Evolutionary conservation across 2,329 filamentous ascomycete genomes (phyloP).

Genomic region (Moelleriella libera): DNA sequence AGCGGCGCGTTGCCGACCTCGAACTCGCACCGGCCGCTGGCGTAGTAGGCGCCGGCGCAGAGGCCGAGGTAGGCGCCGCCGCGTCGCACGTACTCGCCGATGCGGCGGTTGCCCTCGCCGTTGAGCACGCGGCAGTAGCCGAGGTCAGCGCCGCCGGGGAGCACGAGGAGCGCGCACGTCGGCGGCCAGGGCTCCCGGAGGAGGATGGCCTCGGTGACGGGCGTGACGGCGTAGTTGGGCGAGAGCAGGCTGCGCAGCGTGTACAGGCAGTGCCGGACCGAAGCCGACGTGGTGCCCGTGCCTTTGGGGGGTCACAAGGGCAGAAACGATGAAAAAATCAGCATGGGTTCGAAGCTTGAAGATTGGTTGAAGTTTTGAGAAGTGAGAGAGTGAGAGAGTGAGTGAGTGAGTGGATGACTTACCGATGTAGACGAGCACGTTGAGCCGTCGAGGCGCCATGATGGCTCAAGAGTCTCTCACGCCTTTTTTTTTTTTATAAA

Average conservation of each 20-base stretch:
- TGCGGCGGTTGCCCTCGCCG: constrained; percentile 72
- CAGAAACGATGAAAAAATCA: not conserved
- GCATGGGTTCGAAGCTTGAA: not conserved
- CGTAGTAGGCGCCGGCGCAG: constrained; percentile 93
- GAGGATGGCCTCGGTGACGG: constrained; percentile 63
- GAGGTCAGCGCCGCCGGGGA: constrained; percentile 88
- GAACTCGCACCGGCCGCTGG: constrained; percentile 69
- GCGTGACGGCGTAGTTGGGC: constrained; percentile 84
- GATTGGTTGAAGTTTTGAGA: not conserved
- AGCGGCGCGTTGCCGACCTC: constrained; percentile 66
- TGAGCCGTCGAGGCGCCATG: constrained; percentile 62
- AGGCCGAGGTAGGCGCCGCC: constrained; percentile 83
- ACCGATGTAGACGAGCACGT: constrained; percentile 90
- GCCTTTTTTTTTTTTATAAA: not conserved
- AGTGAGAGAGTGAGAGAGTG: too few relatives aligned
- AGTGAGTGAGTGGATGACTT: constrained; percentile 9
- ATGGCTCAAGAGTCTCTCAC: constrained; percentile 3
- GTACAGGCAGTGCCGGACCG: constrained; percentile 79
- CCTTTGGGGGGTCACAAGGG: constrained; percentile 27
- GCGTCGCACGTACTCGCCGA: constrained; percentile 69
- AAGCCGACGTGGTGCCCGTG: constrained; percentile 73
- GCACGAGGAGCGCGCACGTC: constrained; percentile 76
- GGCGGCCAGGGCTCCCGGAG: constrained; percentile 85
- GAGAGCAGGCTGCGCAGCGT: constrained; percentile 75
- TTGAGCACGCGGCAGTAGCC: constrained; percentile 83